Base-by-base conservation (phyloP, 2,329 filamentous ascomycete species). In the Rutstroemia sp. region DNA sequence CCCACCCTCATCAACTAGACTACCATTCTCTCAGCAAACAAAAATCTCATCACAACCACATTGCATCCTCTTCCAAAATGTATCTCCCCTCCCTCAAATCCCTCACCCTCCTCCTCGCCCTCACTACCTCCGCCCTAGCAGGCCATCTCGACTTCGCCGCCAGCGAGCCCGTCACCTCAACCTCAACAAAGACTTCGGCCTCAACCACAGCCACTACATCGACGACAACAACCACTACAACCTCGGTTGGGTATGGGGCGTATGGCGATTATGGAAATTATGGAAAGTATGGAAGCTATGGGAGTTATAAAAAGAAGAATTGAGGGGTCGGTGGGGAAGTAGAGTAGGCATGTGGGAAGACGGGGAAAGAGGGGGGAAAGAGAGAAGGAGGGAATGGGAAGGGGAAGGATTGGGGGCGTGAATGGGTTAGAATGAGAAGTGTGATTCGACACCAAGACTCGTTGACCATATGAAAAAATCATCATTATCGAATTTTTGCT, bases 211-310 rank as follows among this genome's bases (percentile, higher is more conserved):
- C 30, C 10, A 42, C 23, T 3, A 27, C 48, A 3, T 30, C 39
- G 5, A 46, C 39, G 2, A 37, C 9, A 2, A 21, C 21, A 16
- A 52, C 25, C 10, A 39, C 41, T 4, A 47, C 34, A 3, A 23
- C 48, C 2, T 14, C 30, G 9, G 37, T 23, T 16, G n/a, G 34
- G 4, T 56, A 53, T 45, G 53, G 19, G 14, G 38, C 25, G 0
- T 56, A 56, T 34, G 52, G 45, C 5, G n/a, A 49, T 30, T 54
- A 54, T 52, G 48, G 54, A 1, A 56, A 51, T 8, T 56, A 56
- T 23, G 54, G 48, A 27, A 38, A 14, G 3, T 56, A 56, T 47
- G 54, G 54, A 21, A 56, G 48, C 7, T 56, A 56, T 30, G 41
- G 49, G n/a, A 23, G 30, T 42, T 56, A 56, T 5, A 56, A 53